phyloP scores from a whole-genome alignment of 108 stramenopile genomes.

The Mediolabrus comicus region DNA sequence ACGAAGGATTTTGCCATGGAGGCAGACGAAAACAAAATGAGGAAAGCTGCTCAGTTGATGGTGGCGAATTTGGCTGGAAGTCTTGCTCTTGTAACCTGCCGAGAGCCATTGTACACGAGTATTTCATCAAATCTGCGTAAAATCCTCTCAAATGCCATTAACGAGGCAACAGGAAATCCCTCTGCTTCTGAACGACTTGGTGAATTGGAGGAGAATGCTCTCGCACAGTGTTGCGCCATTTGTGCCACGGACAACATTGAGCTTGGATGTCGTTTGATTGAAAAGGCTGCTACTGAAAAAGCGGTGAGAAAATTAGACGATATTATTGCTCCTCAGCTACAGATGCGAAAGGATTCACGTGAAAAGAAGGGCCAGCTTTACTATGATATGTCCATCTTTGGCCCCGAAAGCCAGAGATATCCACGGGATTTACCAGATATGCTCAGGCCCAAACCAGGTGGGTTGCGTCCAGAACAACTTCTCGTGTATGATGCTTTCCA shows the following conservation, averaged over 20 bases:
- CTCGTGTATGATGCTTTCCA: conserved; percentile 98
- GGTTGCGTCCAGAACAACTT: conserved; percentile 88
- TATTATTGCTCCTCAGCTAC: conserved; percentile 68
- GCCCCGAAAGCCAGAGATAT: conserved; percentile 74
- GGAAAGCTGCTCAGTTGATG: conserved; percentile 97
- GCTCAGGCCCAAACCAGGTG: conserved; percentile 92
- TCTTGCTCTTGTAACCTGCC: conserved; percentile 96
- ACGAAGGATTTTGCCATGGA: conserved; percentile 99
- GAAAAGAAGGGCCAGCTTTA: conserved; percentile 90
- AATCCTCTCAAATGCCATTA: conserved; percentile 60
- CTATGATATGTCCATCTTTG: conserved; percentile 94
- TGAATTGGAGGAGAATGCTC: conserved; percentile 71
- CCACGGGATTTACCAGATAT: conserved; percentile 91
- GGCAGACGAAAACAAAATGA: conserved; percentile 92
- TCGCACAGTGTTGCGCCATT: conserved; percentile 92
- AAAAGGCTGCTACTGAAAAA: conserved; percentile 99
- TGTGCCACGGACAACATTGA: conserved; percentile 96
- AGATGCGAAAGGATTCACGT: conserved; percentile 73
- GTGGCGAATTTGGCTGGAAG: conserved; percentile 97
- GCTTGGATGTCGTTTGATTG: conserved; percentile 96
- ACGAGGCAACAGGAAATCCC: not conserved
- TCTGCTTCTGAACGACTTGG: conserved; percentile 50
- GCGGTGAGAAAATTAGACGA: conserved; percentile 96
- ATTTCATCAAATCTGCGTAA: conserved; percentile 95
- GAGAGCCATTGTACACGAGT: conserved; percentile 92